Percentiles rank a stretch among this genome's conserved stretches.
Conservation (phyloP, 495 filamentous ascomycete genomes). For the Tetracladium setigerum region DNA sequence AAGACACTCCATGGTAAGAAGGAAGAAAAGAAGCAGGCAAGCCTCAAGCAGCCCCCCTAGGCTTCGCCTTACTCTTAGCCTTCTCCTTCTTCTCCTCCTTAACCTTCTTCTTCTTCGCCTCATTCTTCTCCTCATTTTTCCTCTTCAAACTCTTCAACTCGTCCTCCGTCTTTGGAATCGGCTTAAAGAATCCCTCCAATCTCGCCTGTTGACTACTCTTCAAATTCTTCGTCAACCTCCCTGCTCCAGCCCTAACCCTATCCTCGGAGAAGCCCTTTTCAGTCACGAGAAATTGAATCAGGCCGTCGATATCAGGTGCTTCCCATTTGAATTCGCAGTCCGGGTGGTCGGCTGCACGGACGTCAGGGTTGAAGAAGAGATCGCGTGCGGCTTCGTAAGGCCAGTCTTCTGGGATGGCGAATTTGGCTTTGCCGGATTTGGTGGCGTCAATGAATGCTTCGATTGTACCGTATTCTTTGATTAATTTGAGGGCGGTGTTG, state of each 20-base stretch:
- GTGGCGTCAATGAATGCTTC: slow-evolving; percentile 80
- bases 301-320: slow-evolving; percentile 77
- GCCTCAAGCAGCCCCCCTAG: slow-evolving; percentile 36
- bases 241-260: slow-evolving; percentile 69
- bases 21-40: not conserved
- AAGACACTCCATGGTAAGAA: not conserved
- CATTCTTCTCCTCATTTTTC: slow-evolving; percentile 84
- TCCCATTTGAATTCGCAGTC: slow-evolving; percentile 98
- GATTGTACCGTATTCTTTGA: slow-evolving; percentile 79
- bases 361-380: slow-evolving; percentile 84
- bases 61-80: slow-evolving; percentile 79
- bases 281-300: slow-evolving; percentile 78
- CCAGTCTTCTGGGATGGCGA: slow-evolving; percentile 84
- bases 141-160: slow-evolving; percentile 79
- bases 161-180: slow-evolving; percentile 76
- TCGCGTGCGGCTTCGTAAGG: slow-evolving; percentile 86
- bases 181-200: slow-evolving; percentile 97
- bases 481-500: slow-evolving; percentile 82
- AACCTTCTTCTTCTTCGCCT: slow-evolving; percentile 86
- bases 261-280: slow-evolving; percentile 98
- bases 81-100: slow-evolving; percentile 93
- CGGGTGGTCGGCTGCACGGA: slow-evolving; percentile 73
- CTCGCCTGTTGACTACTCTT: slow-evolving; percentile 85
- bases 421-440: slow-evolving; percentile 70
- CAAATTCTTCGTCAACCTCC: slow-evolving; percentile 73